A percentile compares a stretch with the other conserved stretches of the same genome.
These are phyloP conservation scores for Peniophora sp. DNA, from an alignment of 1,284 basidiomycete genomes.

Conservation along the genomic window DNA sequence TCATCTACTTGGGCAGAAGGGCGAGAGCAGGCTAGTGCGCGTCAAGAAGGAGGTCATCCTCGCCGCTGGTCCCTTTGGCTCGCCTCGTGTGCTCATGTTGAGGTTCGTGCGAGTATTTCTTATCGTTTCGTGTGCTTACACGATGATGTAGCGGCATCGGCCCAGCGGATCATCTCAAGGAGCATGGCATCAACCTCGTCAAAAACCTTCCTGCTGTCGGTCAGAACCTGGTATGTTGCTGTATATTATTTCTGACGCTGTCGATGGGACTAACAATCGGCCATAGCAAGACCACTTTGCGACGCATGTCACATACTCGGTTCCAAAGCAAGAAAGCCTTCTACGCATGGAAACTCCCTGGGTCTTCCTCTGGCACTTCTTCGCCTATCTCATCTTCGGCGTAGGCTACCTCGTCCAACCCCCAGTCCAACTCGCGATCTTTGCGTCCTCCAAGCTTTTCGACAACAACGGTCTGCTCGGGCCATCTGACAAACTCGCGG, in stretches of 20 bases:
- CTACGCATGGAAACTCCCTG: conserved; percentile 16
- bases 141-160: conserved; percentile 37
- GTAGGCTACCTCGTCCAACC: conserved; percentile 18
- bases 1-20: conserved; percentile 7
- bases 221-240: conserved; percentile 26
- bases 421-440: conserved; percentile 16
- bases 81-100: conserved; percentile 24
- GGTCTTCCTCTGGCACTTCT: conserved; percentile 14
- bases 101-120: conserved; percentile 16
- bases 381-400: conserved; percentile 17
- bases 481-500: not conserved
- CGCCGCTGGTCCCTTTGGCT: conserved; percentile 23
- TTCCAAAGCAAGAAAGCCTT: conserved; percentile 20
- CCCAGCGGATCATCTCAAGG: conserved; percentile 38
- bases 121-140: not conserved
- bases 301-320: conserved; percentile 15
- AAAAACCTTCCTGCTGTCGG: conserved; percentile 50
- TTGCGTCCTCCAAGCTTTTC: conserved; percentile 12
- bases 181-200: conserved; percentile 36
- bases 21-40: conserved; percentile 8
- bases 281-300: conserved; percentile 25
- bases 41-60: conserved; percentile 23
- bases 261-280: conserved; percentile 10
- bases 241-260: no score
- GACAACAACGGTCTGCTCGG: conserved; percentile 8